These are phyloP conservation scores for Aegilops umbellulata DNA, from an alignment of 176 grass and related monocot species.

Conservation along the genomic window DNA sequence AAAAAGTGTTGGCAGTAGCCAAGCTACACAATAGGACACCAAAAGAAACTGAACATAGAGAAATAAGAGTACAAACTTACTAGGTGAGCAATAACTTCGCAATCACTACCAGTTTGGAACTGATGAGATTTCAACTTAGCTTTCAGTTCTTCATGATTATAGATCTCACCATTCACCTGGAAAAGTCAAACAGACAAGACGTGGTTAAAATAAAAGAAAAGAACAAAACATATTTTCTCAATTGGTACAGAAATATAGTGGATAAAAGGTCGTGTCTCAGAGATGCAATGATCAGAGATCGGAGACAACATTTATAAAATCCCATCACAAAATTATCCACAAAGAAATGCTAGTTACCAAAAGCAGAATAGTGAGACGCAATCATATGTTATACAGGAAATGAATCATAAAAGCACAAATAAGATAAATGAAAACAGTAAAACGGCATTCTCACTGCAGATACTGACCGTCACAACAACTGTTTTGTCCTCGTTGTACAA, in stretches of 20 bases:
- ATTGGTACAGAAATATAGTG: neutral
- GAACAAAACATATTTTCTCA: neutral
- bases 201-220: neutral
- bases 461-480: constrained; percentile 90
- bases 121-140: constrained; percentile 70
- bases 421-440: constrained; percentile 1
- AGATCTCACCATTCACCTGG: constrained; percentile 98
- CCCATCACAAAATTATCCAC: neutral
- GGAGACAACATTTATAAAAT: neutral
- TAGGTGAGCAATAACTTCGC: constrained; percentile 98
- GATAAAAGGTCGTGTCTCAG: neutral
- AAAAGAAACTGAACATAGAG: neutral
- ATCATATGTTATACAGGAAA: neutral
- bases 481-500: constrained; percentile 94
- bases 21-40: neutral
- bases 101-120: constrained; percentile 89
- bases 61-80: constrained; percentile 47
- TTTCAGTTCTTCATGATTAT: constrained; percentile 93
- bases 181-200: constrained; percentile 23
- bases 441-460: neutral
- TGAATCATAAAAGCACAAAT: neutral
- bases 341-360: constrained; percentile 9
- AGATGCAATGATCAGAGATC: neutral
- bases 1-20: neutral
- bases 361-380: neutral